phyloP scores from a whole-genome alignment of 208 protist species.

The Trypanosoma platydactyli region DNA sequence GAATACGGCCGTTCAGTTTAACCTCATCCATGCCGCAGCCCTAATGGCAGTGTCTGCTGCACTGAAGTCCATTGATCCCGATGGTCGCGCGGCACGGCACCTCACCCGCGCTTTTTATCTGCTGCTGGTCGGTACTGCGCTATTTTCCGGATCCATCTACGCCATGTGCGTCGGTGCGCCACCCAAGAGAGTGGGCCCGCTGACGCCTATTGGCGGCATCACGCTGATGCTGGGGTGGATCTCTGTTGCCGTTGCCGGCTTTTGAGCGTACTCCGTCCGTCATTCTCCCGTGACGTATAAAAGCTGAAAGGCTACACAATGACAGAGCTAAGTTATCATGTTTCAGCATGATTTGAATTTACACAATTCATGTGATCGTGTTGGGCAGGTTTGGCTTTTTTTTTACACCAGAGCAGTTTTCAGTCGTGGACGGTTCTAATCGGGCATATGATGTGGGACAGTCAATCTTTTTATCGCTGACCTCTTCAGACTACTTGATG shows the following conservation, averaged over 20 bases:
- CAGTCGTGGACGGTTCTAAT: no score
- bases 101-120: slow-evolving; percentile 58
- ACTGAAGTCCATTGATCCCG: slow-evolving; percentile 18
- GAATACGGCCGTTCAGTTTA: slow-evolving; percentile 37
- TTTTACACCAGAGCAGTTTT: no score
- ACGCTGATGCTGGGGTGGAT: slow-evolving; percentile 71
- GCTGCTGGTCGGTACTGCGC: slow-evolving; percentile 41
- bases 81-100: slow-evolving; percentile 21
- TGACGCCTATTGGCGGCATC: slow-evolving; percentile 67
- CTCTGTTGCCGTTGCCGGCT: slow-evolving; percentile 49
- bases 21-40: slow-evolving; percentile 66
- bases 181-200: slow-evolving; percentile 46
- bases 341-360: no score
- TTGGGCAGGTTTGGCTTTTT: no score
- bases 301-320: no score
- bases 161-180: slow-evolving; percentile 48
- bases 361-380: no score
- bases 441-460: no score
- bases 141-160: slow-evolving; percentile 76
- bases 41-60: slow-evolving; percentile 44
- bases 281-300: not conserved
- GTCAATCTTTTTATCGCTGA: no score
- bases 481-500: not conserved
- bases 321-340: no score
- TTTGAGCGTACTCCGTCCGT: slow-evolving; percentile 5